Evolutionary conservation across 345 rosid species (phyloP), one percentile per base, ranked within the genome.

Genomic region (Kandelia obovata): DNA sequence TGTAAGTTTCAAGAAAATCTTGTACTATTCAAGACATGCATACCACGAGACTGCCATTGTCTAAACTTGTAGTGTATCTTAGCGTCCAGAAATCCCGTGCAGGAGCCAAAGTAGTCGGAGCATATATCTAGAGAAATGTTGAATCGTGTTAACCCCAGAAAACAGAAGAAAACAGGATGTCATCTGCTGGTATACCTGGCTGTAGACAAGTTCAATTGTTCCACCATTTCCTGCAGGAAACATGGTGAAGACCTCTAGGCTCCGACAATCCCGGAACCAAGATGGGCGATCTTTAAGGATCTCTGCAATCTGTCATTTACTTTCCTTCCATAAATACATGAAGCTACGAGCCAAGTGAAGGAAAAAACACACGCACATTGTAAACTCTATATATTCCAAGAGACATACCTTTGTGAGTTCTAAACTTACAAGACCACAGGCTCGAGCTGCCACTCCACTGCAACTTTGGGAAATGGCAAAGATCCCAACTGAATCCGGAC

Each of bases 401-500:
- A 13, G 37, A 21, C 81, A 64, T 77, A 90, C 99, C 91, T 92
- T 96, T 13, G 88, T 73, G 68, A 98, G 99, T 75, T 92, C 99
- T 82, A 95, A 86, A 83, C 98, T 89, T 70, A 92, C 98, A 74
- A 95, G 98, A 87, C 99, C 96, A 46, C 99, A 95, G 72, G 99
- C 98, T 86, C 99, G 87, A 80, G 99, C 99, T 75, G 99, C 99
- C 88, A 95, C 99, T 71, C 99, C 99, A 83, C 90, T 87, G 72
- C 99, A 90, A 81, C 97, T 89, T 84, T 90, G 98, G 66, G 99
- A 96, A 81, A 96, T 96, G 76, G 99, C 96, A 90, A 92, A 90
- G 78, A 95, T 95, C 83, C 99, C 99, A 92, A 92, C 98, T 81
- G 96, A 96, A 90, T 96, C 99, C 98, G 99, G 99, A 96, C 99